These are phyloP conservation scores for Moesziomyces sp. DNA, from an alignment of 1,284 basidiomycete species.

Conservation along the genomic window DNA sequence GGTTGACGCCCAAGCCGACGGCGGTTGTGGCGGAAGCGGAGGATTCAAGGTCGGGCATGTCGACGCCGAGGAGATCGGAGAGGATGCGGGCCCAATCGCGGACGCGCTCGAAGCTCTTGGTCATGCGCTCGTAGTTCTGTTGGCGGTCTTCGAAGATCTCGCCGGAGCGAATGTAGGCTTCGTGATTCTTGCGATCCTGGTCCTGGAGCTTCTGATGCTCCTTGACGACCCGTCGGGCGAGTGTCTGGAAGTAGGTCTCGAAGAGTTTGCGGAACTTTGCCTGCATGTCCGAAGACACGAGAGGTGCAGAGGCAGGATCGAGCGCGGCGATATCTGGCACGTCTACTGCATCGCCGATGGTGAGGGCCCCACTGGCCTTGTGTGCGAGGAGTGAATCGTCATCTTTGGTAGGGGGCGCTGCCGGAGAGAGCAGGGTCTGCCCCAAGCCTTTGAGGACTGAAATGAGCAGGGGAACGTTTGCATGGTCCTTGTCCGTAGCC, in stretches of 20 bases:
- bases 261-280: slow-evolving; percentile 92
- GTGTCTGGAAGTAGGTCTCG: slow-evolving; percentile 89
- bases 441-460: slow-evolving; percentile 86
- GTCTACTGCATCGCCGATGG: slow-evolving; percentile 28
- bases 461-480: slow-evolving; percentile 83
- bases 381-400: slow-evolving; percentile 10
- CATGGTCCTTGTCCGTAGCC: slow-evolving; percentile 84
- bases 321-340: slow-evolving; percentile 9
- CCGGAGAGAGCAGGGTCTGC: slow-evolving; percentile 75
- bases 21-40: slow-evolving; percentile 71
- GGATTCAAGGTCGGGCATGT: slow-evolving; percentile 83
- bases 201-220: slow-evolving; percentile 84
- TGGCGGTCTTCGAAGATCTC: slow-evolving; percentile 99
- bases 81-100: slow-evolving; percentile 69
- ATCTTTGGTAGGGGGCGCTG: slow-evolving; percentile 5
- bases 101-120: slow-evolving; percentile 90
- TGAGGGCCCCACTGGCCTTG: slow-evolving; percentile 5
- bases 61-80: slow-evolving; percentile 85
- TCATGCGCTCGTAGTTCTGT: slow-evolving; percentile 98
- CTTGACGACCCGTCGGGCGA: slow-evolving; percentile 83
- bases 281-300: slow-evolving; percentile 81
- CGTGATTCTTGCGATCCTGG: slow-evolving; percentile 93
- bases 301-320: slow-evolving; percentile 67
- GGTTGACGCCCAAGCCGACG: slow-evolving; percentile 70
- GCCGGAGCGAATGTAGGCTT: slow-evolving; percentile 97